phyloP scores from a whole-genome alignment of 2,329 filamentous ascomycete genomes.

The Aspergillus sp. region DNA sequence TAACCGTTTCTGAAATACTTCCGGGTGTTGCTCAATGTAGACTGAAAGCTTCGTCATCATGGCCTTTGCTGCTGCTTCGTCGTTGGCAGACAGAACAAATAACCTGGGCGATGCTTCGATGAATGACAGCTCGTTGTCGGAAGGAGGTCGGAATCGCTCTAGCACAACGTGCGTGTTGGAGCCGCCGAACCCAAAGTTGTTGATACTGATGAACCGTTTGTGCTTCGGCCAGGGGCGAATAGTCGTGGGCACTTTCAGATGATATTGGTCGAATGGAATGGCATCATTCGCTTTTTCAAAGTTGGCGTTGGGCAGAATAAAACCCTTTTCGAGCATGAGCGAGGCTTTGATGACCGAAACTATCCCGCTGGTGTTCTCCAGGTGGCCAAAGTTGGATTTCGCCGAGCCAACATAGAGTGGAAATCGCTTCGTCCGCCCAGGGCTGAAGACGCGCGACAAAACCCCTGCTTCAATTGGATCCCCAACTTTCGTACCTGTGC shows the following conservation, averaged over 20 bases:
- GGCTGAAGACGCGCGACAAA: slow-evolving; percentile 11
- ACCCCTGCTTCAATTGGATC: slow-evolving; percentile 19
- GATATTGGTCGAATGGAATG: slow-evolving; percentile 35
- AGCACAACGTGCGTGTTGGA: slow-evolving; percentile 34
- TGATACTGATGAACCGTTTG: slow-evolving; percentile 22
- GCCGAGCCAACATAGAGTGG: slow-evolving; percentile 12
- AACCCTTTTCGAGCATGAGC: slow-evolving; percentile 44
- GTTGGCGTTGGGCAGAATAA: slow-evolving; percentile 44
- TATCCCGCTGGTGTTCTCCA: slow-evolving; percentile 37
- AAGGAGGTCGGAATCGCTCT: slow-evolving; percentile 23
- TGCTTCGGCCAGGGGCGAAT: neutral
- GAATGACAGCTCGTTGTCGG: neutral
- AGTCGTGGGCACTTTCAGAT: slow-evolving; percentile 25
- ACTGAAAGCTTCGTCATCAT: neutral
- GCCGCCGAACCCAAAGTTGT: slow-evolving; percentile 39
- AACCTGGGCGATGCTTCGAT: neutral
- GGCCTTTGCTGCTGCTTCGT: neutral
- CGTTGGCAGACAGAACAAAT: neutral
- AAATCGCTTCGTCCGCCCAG: neutral
- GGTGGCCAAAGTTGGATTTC: slow-evolving; percentile 23
- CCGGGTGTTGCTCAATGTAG: neutral
- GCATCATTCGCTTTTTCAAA: slow-evolving; percentile 40
- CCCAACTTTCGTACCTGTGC: slow-evolving; percentile 36
- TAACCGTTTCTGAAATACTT: neutral
- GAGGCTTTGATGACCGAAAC: slow-evolving; percentile 42